Percentiles rank a stretch among this genome's conserved stretches.
Evolutionary conservation across 2,329 filamentous ascomycete genomes (phyloP).

Genomic region (Diaporthe sp.): DNA sequence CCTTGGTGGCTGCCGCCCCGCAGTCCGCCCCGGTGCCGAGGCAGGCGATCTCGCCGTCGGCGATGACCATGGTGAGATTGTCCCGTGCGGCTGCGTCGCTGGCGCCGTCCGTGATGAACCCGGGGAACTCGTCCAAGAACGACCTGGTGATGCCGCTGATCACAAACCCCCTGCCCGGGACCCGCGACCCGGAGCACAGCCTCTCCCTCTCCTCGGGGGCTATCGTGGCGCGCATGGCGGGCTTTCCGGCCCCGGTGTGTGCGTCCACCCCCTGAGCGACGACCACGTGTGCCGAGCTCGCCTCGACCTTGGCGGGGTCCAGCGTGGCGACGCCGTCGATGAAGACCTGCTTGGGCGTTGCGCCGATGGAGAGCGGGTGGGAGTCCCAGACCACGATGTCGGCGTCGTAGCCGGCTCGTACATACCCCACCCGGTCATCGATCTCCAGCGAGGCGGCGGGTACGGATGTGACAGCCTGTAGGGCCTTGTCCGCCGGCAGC

Average conservation of each 20-base stretch:
- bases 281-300: slow-evolving; percentile 43
- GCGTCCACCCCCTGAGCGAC: slow-evolving; percentile 24
- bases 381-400: slow-evolving; percentile 65
- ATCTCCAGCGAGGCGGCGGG: slow-evolving; percentile 59
- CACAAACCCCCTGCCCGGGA: slow-evolving; percentile 47
- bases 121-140: slow-evolving; percentile 49
- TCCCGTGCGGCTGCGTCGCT: background rate
- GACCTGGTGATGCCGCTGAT: slow-evolving; percentile 55
- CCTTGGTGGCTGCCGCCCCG: slow-evolving; percentile 23
- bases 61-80: slow-evolving; percentile 56
- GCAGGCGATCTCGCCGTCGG: slow-evolving; percentile 57
- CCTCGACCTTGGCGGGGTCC: slow-evolving; percentile 49
- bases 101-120: background rate
- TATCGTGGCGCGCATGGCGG: slow-evolving; percentile 46
- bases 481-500: slow-evolving; percentile 55
- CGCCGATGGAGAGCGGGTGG: slow-evolving; percentile 60
- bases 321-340: slow-evolving; percentile 59
- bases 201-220: slow-evolving; percentile 44
- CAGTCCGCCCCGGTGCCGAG: slow-evolving; percentile 51
- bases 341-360: slow-evolving; percentile 61
- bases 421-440: slow-evolving; percentile 59
- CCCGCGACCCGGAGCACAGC: slow-evolving; percentile 46
- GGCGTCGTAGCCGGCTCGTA: slow-evolving; percentile 61
- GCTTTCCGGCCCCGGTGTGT: slow-evolving; percentile 35
- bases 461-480: slow-evolving; percentile 60